These are phyloP conservation scores for Xerocomus nothofagi DNA, from an alignment of 1,284 basidiomycete genomes.

Conservation along the genomic window DNA sequence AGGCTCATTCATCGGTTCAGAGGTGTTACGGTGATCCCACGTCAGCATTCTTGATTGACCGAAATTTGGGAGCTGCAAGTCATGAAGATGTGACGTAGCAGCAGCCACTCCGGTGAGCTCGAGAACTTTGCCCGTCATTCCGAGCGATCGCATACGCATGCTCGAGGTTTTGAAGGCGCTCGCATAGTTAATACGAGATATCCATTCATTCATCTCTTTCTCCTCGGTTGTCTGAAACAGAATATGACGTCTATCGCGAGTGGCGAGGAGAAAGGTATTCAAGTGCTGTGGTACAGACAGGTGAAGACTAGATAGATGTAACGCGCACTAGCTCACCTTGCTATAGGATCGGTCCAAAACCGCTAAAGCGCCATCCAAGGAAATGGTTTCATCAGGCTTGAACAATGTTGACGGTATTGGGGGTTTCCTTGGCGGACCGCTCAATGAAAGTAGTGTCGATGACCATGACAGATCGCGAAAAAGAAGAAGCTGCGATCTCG, in stretches of 20 bases:
- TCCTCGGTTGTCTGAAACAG: slow-evolving; percentile 78
- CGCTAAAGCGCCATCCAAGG: slow-evolving; percentile 78
- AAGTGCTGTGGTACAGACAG: slow-evolving; percentile 48
- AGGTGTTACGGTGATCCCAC: slow-evolving; percentile 45
- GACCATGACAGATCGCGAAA: slow-evolving; percentile 85
- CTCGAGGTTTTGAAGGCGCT: slow-evolving; percentile 87
- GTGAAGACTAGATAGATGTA: slow-evolving; percentile 4
- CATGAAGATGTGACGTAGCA: slow-evolving; percentile 76
- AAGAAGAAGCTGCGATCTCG: slow-evolving; percentile 88
- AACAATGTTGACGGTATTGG: slow-evolving; percentile 60
- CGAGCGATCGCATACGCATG: slow-evolving; percentile 78
- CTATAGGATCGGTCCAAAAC: slow-evolving; percentile 77
- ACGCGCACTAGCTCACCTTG: slow-evolving; percentile 50
- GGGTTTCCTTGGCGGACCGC: slow-evolving; percentile 40
- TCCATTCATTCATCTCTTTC: slow-evolving; percentile 88
- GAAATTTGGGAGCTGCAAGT: slow-evolving; percentile 45
- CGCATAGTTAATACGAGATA: slow-evolving; percentile 92
- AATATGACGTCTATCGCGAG: slow-evolving; percentile 77
- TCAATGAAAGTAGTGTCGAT: slow-evolving; percentile 54
- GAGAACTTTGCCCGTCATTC: slow-evolving; percentile 69
- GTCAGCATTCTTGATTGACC: slow-evolving; percentile 40
- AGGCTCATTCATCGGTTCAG: slow-evolving; percentile 6
- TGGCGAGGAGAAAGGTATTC: slow-evolving; percentile 78
- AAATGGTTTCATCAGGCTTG: slow-evolving; percentile 86
- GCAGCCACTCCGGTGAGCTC: slow-evolving; percentile 81